Evolutionary conservation across 169 alveolate species (phyloP), one percentile per base, ranked within the genome.

Genomic region (Plasmodium billcollinsi): DNA sequence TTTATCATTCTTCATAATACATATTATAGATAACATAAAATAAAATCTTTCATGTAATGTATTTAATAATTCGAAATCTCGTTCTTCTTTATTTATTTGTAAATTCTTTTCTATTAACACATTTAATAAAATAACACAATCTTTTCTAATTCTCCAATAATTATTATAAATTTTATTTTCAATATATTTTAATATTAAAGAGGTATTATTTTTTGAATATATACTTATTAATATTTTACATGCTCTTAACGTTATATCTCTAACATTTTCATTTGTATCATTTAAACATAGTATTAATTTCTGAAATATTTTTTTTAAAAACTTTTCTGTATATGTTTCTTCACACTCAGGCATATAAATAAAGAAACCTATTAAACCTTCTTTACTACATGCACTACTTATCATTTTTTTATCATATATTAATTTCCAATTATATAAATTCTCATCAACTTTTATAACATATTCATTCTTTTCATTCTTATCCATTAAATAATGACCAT

Each of bases 331-430:
- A 71, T 86, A 72, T 26, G 20, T 20, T 29, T 73, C 78, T 65
- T 73, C 92, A 72, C 88, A 86, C 7, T 86, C 88, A 15, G 92
- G 92, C 78, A 86, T 72, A 65, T 86, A 86, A 20, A 86, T 86
- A 29, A 86, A 86, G n/a, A 86, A 61, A 7, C 88, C 88, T 9
- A 86, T 72, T 58, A 86, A 73, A 24, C 92, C 92, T 67, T 86
- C 92, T 58, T 86, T 86, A 18, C 88, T 39, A 21, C 62, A 72
- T 20, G 20, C 88, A 71, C 5, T 59, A 45, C 73, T 86, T 47
- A 86, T 86, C 43, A 70, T 15, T 47, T 86, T 86, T 26, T 67
- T 65, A 72, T 86, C 88, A 33, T 86, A 86, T 18, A 39, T 72
- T 56, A 86, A 65, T 20, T 71, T 86, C 92, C 92, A 86, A 33